Evolutionary conservation across 2,329 filamentous ascomycete species (phyloP).

Genomic region (Sporothrix humicola): DNA sequence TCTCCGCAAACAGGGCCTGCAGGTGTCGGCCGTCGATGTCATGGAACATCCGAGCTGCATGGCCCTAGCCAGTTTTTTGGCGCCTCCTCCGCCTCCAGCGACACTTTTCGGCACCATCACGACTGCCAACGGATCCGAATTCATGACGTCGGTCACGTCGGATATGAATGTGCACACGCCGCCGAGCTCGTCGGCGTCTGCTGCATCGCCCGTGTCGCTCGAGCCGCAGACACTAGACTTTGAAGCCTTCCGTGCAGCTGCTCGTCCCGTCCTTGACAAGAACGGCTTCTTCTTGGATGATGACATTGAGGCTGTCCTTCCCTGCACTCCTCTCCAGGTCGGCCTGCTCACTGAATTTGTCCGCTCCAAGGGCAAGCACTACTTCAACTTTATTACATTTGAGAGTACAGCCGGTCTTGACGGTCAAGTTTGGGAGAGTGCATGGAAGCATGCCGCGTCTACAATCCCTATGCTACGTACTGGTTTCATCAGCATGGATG

Average conservation of each 20-base stretch:
- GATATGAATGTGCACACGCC: background rate
- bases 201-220: background rate
- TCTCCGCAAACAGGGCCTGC: slow-evolving; percentile 64
- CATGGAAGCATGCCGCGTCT: slow-evolving; percentile 63
- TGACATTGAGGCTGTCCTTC: slow-evolving; percentile 65
- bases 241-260: slow-evolving; percentile 44
- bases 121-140: slow-evolving; percentile 16
- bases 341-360: slow-evolving; percentile 80
- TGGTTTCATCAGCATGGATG: slow-evolving; percentile 69
- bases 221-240: slow-evolving; percentile 46
- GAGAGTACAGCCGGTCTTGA: slow-evolving; percentile 49
- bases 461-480: slow-evolving; percentile 76
- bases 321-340: slow-evolving; percentile 79
- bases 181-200: background rate
- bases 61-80: slow-evolving; percentile 29
- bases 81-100: background rate
- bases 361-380: slow-evolving; percentile 68
- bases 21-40: slow-evolving; percentile 72
- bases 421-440: slow-evolving; percentile 52
- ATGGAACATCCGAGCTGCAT: slow-evolving; percentile 64
- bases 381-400: slow-evolving; percentile 75
- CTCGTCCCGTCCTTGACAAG: slow-evolving; percentile 43
- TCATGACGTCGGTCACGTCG: slow-evolving; percentile 13
- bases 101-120: background rate
- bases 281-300: slow-evolving; percentile 22